Evolutionary conservation across 2,329 filamentous ascomycete species (phyloP).

Genomic region (Botrytis squamosa): DNA sequence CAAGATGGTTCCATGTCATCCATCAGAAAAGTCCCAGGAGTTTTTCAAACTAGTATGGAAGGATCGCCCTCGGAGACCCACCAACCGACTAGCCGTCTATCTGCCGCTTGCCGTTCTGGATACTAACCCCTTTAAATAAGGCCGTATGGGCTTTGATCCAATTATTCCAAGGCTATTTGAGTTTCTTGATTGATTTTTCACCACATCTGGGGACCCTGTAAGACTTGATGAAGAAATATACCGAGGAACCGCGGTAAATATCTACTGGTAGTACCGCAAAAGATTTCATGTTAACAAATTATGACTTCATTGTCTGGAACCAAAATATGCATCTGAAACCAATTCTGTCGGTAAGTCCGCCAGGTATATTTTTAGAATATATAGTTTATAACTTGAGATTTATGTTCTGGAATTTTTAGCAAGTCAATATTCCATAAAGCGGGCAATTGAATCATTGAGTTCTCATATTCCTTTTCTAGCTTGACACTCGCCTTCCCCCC

Average conservation of each 20-base stretch:
- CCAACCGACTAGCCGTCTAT: neutral
- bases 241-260: conserved; percentile 10
- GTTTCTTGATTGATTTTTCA: neutral
- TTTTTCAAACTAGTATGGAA: neutral
- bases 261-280: neutral
- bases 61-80: neutral
- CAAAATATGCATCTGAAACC: neutral
- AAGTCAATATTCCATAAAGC: neutral
- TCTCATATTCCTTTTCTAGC: neutral
- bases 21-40: neutral
- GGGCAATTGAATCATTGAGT: neutral
- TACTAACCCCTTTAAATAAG: neutral
- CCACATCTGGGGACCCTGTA: neutral
- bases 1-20: neutral
- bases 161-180: neutral
- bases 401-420: neutral
- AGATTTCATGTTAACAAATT: neutral
- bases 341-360: neutral
- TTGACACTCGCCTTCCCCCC: neutral
- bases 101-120: neutral
- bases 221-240: neutral
- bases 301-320: neutral
- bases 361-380: neutral
- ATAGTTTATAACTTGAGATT: neutral
- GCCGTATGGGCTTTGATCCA: neutral